phyloP scores from a whole-genome alignment of 2,329 filamentous ascomycete genomes.

The Pestalotiopsis sp. region DNA sequence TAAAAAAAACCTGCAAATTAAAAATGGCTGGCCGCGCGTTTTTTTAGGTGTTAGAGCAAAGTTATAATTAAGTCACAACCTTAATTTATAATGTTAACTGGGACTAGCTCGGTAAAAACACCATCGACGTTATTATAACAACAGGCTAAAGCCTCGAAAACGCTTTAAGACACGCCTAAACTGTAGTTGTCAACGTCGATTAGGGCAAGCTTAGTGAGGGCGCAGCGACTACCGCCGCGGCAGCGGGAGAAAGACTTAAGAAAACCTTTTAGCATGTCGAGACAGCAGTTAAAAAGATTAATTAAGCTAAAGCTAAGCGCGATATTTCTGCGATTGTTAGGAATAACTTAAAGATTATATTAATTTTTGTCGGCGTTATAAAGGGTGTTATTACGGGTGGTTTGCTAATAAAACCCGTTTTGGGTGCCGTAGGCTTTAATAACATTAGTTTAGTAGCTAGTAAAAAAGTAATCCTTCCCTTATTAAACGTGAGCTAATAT shows the following conservation, averaged over 20 bases:
- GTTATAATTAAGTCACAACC: neutral
- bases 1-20: too few relatives aligned
- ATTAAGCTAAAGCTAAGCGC: neutral
- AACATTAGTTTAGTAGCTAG: slow-evolving; percentile 1
- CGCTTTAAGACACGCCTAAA: neutral
- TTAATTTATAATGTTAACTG: neutral
- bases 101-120: neutral
- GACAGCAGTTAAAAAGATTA: neutral
- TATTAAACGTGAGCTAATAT: neutral
- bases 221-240: neutral
- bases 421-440: slow-evolving; percentile 4
- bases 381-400: slow-evolving; percentile 13
- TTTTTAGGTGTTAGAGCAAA: neutral
- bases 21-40: neutral
- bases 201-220: neutral
- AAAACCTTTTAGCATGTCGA: neutral
- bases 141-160: neutral
- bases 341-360: neutral
- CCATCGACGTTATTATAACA: neutral
- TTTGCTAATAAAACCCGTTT: neutral
- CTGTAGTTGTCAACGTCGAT: neutral
- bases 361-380: neutral
- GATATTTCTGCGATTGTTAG: neutral
- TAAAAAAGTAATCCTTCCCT: neutral
- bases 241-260: neutral